A percentile compares a stretch with the other conserved stretches of the same genome.
Evolutionary conservation across 176 grass and related monocot species (phyloP).

Genomic region (Musa beccarii): DNA sequence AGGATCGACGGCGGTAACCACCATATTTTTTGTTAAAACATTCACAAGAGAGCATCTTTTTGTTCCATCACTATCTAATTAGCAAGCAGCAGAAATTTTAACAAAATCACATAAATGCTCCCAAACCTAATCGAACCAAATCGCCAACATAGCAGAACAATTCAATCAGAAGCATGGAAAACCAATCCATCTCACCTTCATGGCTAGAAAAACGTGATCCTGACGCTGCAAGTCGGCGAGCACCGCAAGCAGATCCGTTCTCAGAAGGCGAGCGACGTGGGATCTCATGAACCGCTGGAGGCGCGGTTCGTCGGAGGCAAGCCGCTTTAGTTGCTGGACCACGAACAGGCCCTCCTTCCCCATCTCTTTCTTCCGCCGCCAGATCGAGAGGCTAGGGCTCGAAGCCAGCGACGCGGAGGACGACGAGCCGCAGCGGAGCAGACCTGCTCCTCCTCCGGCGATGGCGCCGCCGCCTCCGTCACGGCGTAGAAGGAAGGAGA

Average conservation of each 20-base stretch:
- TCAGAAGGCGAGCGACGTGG: conserved; percentile 70
- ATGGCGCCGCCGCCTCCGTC: neutral
- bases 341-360: conserved; percentile 88
- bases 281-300: conserved; percentile 66
- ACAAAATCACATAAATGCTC: neutral
- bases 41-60: neutral
- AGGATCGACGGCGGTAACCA: too few relatives aligned
- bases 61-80: neutral
- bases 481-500: neutral
- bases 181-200: conserved; percentile 45
- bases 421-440: conserved; percentile 18
- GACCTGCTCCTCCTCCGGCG: neutral
- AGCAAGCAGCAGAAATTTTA: neutral
- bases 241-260: conserved; percentile 77
- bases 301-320: conserved; percentile 31
- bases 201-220: conserved; percentile 61
- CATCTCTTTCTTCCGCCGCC: conserved; percentile 93
- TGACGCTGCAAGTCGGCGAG: conserved; percentile 75
- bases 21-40: neutral
- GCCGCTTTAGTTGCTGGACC: conserved; percentile 77
- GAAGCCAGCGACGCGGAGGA: conserved; percentile 34
- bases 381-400: conserved; percentile 66
- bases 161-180: neutral
- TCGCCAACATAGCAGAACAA: neutral
- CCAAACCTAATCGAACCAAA: neutral